Conservation (phyloP, 805 yeast genomes). For the Cyberlindnera amylophila region DNA sequence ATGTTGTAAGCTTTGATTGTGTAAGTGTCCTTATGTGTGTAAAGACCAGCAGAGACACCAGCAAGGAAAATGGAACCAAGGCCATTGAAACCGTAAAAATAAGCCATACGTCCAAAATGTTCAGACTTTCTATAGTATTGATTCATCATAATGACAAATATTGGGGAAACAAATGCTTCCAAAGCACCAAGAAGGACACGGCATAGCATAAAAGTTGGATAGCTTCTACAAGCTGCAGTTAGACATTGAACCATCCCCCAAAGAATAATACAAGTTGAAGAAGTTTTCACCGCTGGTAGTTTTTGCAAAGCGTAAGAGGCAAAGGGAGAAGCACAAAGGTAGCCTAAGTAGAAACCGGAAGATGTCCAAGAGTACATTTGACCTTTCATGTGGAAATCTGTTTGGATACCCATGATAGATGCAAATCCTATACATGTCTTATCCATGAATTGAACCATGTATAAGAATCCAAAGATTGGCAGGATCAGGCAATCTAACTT, state of each 20-base stretch:
- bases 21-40: background rate
- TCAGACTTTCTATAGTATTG: background rate
- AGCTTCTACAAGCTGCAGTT: background rate
- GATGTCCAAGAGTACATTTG: background rate
- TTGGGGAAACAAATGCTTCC: background rate
- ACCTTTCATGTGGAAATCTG: background rate
- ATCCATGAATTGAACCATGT: background rate
- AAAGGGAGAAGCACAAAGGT: background rate
- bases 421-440: background rate
- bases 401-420: background rate
- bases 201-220: background rate
- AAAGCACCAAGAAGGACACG: background rate
- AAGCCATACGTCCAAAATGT: background rate
- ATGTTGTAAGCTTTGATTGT: background rate
- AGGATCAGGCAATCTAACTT: background rate
- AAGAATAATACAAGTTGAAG: background rate
- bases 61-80: background rate
- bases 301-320: background rate
- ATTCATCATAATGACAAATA: background rate
- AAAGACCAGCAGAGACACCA: background rate
- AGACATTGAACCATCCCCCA: background rate
- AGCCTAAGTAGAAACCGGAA: background rate
- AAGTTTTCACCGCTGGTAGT: background rate
- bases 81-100: background rate
- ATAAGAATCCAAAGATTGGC: background rate